Conservation (phyloP, 1,284 basidiomycete genomes). For the Heterobasidion occidentale region DNA sequence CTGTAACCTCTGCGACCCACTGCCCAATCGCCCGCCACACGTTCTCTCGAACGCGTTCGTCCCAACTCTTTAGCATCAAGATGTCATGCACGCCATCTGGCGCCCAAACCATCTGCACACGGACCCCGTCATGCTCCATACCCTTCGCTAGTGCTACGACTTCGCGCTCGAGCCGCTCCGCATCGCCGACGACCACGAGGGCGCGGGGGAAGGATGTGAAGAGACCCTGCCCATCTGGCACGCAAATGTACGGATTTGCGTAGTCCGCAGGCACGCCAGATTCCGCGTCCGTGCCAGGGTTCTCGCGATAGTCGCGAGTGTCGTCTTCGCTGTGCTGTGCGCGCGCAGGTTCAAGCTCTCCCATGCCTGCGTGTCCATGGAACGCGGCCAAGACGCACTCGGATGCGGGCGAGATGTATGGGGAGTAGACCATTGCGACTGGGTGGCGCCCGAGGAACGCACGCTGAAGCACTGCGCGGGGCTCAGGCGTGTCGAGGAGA, state of each 20-base stretch:
- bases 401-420: slow-evolving; percentile 41
- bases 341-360: slow-evolving; percentile 16
- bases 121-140: slow-evolving; percentile 26
- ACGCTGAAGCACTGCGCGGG: slow-evolving; percentile 39
- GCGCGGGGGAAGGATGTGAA: slow-evolving; percentile 37
- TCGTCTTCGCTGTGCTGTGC: slow-evolving; percentile 4
- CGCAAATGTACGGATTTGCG: slow-evolving; percentile 20
- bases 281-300: slow-evolving; percentile 3
- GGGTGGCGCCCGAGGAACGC: slow-evolving; percentile 39
- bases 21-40: slow-evolving; percentile 23
- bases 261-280: slow-evolving; percentile 14
- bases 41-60: slow-evolving; percentile 23
- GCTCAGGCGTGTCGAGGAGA: slow-evolving; percentile 44
- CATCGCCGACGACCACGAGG: slow-evolving; percentile 33
- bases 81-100: slow-evolving; percentile 28
- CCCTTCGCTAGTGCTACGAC: slow-evolving; percentile 25
- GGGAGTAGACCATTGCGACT: slow-evolving; percentile 39
- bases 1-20: slow-evolving; percentile 19
- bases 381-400: slow-evolving; percentile 29
- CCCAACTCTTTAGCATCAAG: slow-evolving; percentile 27
- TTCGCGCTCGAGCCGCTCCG: slow-evolving; percentile 28
- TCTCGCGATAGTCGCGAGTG: slow-evolving; percentile 9
- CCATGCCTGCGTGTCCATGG: slow-evolving; percentile 19
- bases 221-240: slow-evolving; percentile 25
- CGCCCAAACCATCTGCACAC: slow-evolving; percentile 25